Evolutionary conservation across 805 yeast genomes (phyloP).

Genomic region (Kuraishia borneana): DNA sequence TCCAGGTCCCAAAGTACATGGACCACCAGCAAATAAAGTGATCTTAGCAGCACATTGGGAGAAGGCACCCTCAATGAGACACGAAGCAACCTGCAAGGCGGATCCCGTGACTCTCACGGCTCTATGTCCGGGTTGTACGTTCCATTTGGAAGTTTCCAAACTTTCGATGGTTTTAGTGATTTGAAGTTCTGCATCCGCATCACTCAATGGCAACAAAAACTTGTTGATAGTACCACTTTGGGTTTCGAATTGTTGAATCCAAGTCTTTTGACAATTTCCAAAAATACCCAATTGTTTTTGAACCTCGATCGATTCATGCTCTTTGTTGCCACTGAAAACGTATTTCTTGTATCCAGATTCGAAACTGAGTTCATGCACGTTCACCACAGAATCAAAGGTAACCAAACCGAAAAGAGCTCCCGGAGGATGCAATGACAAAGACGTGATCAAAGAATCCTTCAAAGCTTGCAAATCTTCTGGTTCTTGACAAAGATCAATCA

Average conservation of each 20-base stretch:
- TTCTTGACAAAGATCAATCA: slow-evolving; percentile 84
- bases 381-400: slow-evolving; percentile 84
- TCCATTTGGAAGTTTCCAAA: slow-evolving; percentile 58
- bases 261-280: slow-evolving; percentile 22
- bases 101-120: slow-evolving; percentile 90
- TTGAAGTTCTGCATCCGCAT: slow-evolving; percentile 59
- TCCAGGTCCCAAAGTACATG: slow-evolving; percentile 93
- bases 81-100: slow-evolving; percentile 77
- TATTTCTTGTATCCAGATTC: slow-evolving; percentile 61
- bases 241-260: slow-evolving; percentile 28
- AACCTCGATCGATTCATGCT: slow-evolving; percentile 35
- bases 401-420: slow-evolving; percentile 81
- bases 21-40: slow-evolving; percentile 88
- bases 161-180: slow-evolving; percentile 71
- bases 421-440: slow-evolving; percentile 75
- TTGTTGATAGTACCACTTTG: slow-evolving; percentile 26
- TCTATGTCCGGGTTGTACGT: slow-evolving; percentile 72
- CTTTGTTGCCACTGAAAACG: slow-evolving; percentile 85
- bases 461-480: slow-evolving; percentile 76
- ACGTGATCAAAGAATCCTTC: slow-evolving; percentile 67
- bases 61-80: slow-evolving; percentile 71
- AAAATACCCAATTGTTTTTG: slow-evolving; percentile 24
- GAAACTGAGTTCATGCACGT: slow-evolving; percentile 73
- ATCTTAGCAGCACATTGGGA: slow-evolving; percentile 83
- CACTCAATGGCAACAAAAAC: slow-evolving; percentile 22